Evolutionary conservation across 768 basidiomycete species (phyloP), one percentile per base, ranked within the genome.

Genomic region (Hericium erinaceus): DNA sequence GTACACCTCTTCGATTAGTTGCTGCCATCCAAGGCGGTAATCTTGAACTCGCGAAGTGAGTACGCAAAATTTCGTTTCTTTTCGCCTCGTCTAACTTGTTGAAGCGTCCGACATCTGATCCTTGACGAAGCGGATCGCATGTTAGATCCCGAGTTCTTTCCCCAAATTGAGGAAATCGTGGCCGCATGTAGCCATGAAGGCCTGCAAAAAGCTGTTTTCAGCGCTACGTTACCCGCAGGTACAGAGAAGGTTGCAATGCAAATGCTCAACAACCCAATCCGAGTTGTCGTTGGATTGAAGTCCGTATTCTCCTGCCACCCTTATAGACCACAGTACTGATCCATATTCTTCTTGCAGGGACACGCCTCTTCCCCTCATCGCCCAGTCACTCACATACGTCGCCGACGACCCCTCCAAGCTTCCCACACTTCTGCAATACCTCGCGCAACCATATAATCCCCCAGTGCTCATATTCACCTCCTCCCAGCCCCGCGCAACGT

Each of bases 251-350:
- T 93, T 26, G 93, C 93, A 0, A 84, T 93, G 81, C 78, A 78
- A 22, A 89, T 95, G 78, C 76, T 98, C 37, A 77, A 76, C 5
- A 83, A 95, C 65, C 92, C 93, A 4, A 85, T 98, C 54, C 84
- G 97, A 10, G 83, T 98, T 11, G 92, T 98, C n/a, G 94, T 98
- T 28, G 97, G 97, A 39, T 75, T 95, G 51, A 99, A 98, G 95
- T 95, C 60, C 63, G 91, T 76, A 38, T 26, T 37, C 15, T 24
- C 18, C 55, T 8, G 10, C n/a, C 44, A 46, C 2, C 2, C n/a
- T 15, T 46, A 18, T 33, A 10, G 9, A 33, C 33, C 33, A 33
- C 44, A 20, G n/a, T 46, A 46, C 16, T 46, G 44, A 46, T 40
- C 49, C 33, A 39, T 50, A 18, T 11, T 28, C 44, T 18, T 46